A percentile compares a stretch with the other conserved stretches of the same genome.
Conservation (phyloP, 208 protist genomes). For the Trypanosoma cruzi region DNA sequence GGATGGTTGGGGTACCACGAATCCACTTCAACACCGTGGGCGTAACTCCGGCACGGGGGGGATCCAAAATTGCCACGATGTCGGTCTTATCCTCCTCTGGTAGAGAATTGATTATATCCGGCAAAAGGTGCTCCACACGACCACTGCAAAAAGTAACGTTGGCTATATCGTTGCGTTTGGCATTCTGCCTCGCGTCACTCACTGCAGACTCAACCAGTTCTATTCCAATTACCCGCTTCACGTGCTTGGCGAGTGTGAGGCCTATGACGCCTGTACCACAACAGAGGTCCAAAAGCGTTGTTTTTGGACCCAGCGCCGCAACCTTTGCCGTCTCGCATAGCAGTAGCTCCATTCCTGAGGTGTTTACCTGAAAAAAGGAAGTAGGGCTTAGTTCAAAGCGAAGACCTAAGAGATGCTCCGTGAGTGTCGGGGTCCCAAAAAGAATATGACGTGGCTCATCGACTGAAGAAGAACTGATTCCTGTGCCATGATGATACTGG, state of each 20-base stretch:
- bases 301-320: constrained; percentile 54
- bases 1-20: constrained; percentile 80
- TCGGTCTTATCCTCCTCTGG: constrained; percentile 45
- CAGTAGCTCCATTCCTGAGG: constrained; percentile 83
- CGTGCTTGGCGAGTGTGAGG: constrained; percentile 73
- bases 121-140: constrained; percentile 92
- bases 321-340: constrained; percentile 71
- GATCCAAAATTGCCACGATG: constrained; percentile 92
- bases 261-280: constrained; percentile 97
- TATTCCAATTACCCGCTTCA: constrained; percentile 93
- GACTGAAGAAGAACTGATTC: constrained; percentile 52
- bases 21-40: constrained; percentile 93
- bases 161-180: constrained; percentile 75
- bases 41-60: constrained; percentile 89
- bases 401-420: constrained; percentile 70
- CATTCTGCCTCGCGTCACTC: constrained; percentile 88
- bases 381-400: constrained; percentile 91
- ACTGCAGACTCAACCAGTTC: constrained; percentile 92
- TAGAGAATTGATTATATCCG: constrained; percentile 53
- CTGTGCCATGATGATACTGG: constrained; percentile 79
- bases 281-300: constrained; percentile 95
- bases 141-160: constrained; percentile 92
- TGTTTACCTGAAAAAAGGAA: constrained; percentile 98
- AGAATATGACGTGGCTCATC: constrained; percentile 71
- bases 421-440: constrained; percentile 61